Evolutionary conservation across 164 flowering plant genomes (phyloP), one percentile per base, ranked within the genome.

Genomic region (Macadamia integrifolia): DNA sequence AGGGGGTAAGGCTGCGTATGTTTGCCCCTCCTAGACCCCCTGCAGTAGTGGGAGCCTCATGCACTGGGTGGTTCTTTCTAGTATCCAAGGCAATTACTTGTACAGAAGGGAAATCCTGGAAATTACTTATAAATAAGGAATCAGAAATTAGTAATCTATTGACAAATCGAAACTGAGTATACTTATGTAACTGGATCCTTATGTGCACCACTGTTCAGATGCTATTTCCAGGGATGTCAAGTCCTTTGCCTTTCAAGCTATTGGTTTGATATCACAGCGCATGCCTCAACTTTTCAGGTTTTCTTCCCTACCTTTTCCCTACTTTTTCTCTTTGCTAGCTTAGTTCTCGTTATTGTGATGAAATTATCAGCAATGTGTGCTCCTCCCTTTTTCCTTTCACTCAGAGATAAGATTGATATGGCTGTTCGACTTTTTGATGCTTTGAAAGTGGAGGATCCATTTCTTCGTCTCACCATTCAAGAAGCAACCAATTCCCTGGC

Each of bases 261-360:
- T 94, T 79, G 98, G 98, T 55, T 77, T 90, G 75, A 91, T 94
- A 80, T 85, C 97, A 56, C 84, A 87, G 75, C 97, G 98, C 50
- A 80, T 94, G 89, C 98, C 98, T 72, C 86, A 88, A 64, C 95
- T 92, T 77, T 94, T 92, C 80, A 89, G 95, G 98, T 89, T 67
- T 58, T 62, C 8, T 30, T 17, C 31, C 60, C 15, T 15, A 9
- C 56, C 50, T 50, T n/a, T n/a, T n/a, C n/a, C n/a, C n/a, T n/a
- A n/a, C 23, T 66, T 40, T 43, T 46, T 5, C 44, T 64, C 64
- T 64, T 12, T 57, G 49, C n/a, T 53, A 56, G 58, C 12, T n/a
- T 23, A 40, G 44, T 44, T 55, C 5, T 55, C 29, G 66, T 63
- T 56, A 29, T 43, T 50, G 8, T 29, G 42, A 11, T 56, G 15